Evolutionary conservation across 139 green algal species (phyloP).

Genomic region (Asterochloris sp.): DNA sequence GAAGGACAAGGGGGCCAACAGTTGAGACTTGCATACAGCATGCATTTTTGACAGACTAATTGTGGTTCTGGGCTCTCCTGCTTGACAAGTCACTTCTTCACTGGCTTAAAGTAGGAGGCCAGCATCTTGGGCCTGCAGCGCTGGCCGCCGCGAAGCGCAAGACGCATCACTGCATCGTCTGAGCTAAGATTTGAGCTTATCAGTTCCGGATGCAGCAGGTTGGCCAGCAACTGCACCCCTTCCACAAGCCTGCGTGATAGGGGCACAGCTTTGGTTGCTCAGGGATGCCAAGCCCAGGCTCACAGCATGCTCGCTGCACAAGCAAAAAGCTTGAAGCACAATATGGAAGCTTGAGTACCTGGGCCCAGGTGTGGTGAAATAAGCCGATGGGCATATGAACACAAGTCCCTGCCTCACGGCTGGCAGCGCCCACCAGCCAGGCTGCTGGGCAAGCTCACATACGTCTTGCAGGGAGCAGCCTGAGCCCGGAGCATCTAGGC

Average conservation of each 20-base stretch:
- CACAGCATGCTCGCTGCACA: neutral
- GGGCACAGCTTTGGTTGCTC: neutral
- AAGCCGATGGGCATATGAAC: conserved; percentile 62
- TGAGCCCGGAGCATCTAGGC: conserved; percentile 21
- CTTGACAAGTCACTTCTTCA: no score
- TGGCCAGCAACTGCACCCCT: conserved; percentile 77
- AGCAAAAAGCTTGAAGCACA: neutral
- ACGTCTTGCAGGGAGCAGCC: conserved; percentile 43
- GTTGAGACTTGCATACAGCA: no score
- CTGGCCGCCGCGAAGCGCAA: conserved; percentile 72
- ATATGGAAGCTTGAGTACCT: neutral
- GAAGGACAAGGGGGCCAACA: no score
- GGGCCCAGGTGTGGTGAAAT: conserved; percentile 66
- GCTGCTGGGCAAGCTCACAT: conserved; percentile 59
- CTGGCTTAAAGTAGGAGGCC: conserved; percentile 63
- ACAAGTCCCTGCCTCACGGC: conserved; percentile 72
- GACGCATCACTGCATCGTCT: conserved; percentile 51
- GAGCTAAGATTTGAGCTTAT: conserved; percentile 28
- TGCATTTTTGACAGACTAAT: no score
- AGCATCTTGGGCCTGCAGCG: conserved; percentile 70
- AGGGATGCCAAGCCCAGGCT: neutral
- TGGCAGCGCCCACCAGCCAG: conserved; percentile 87
- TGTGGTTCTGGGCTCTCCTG: no score
- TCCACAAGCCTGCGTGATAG: conserved; percentile 61
- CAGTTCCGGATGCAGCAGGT: conserved; percentile 64